Percentiles rank a stretch among this genome's conserved stretches.
These are phyloP conservation scores for Citrus sinensis DNA, from an alignment of 345 rosid genomes.

Conservation along the genomic window DVS_A1.0 CM039167.1:7998001-7998500, in stretches of 20 bases:
- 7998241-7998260: not conserved
- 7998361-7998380: not conserved
- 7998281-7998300: not conserved
- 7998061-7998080: conserved; percentile 23
- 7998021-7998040: conserved; percentile 92
- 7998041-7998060: conserved; percentile 94
- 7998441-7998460: not conserved
- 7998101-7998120: not conserved
- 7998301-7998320: not conserved
- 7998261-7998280: not conserved
- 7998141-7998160: not conserved
- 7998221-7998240: not conserved
- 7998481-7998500: conserved; percentile 89
- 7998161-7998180: not conserved
- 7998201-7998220: not conserved
- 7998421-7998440: not conserved
- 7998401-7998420: not conserved
- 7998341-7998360: not conserved
- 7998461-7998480: conserved; percentile 68
- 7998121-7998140: not conserved
- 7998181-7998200: not conserved
- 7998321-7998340: not conserved
- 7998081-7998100: not conserved
- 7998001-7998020: conserved; percentile 93
- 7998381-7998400: not conserved